Conservation (phyloP, 345 rosid species). For the Litchi chinensis region DNA sequence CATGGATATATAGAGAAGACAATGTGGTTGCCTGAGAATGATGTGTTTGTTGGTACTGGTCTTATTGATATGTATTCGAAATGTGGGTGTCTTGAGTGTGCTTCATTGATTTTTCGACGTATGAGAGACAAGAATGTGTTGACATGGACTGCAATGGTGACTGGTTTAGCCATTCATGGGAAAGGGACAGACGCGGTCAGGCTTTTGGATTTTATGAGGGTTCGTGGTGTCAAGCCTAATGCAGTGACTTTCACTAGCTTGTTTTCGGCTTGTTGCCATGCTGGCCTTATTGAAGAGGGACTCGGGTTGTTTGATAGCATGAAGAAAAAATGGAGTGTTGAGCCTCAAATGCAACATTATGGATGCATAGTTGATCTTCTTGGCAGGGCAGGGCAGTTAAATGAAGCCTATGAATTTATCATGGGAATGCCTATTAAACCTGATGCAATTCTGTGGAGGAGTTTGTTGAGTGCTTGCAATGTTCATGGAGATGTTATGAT, state of each 20-base stretch:
- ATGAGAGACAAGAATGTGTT: constrained; percentile 56
- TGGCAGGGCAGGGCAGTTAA: constrained; percentile 52
- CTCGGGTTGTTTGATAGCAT: constrained; percentile 48
- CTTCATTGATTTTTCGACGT: constrained; percentile 34
- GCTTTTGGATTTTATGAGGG: constrained; percentile 46
- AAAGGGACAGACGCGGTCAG: constrained; percentile 49
- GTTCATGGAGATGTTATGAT: constrained; percentile 51
- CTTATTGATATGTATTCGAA: constrained; percentile 70
- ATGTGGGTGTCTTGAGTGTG: constrained; percentile 52
- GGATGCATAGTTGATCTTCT: constrained; percentile 60
- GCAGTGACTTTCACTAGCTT: constrained; percentile 61
- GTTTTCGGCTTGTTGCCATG: constrained; percentile 60
- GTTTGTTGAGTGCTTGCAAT: constrained; percentile 47
- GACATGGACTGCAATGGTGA: constrained; percentile 69
- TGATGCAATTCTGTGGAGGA: constrained; percentile 51
- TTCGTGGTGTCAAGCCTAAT: constrained; percentile 49
- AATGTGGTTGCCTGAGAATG: constrained; percentile 43
- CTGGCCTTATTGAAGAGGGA: constrained; percentile 56
- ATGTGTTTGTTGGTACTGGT: constrained; percentile 62
- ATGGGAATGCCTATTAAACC: constrained; percentile 47
- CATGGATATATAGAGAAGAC: constrained; percentile 64
- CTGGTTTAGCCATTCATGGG: constrained; percentile 67
- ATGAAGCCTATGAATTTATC: constrained; percentile 51
- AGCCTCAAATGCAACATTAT: constrained; percentile 43
- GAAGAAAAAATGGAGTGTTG: constrained; percentile 37